Base-by-base conservation (phyloP, 306 rosid genomes). In the Vigna unguiculata region DNA sequence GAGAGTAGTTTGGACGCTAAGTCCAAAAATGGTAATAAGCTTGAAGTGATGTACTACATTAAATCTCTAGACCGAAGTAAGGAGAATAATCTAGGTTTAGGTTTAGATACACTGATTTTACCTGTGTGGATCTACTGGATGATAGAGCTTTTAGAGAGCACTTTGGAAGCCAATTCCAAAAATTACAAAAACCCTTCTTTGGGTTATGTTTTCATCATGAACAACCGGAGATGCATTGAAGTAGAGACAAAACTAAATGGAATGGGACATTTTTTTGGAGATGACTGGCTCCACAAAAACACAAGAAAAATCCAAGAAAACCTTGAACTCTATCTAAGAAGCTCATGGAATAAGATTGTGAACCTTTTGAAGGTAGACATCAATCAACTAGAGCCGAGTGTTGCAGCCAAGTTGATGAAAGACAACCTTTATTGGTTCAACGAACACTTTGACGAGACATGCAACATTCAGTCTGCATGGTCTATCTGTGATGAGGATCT, bases 191-290 rank as follows among this genome's bases (percentile, higher is more conserved):
- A 88, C 73, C 60, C 82, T 21, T 80, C 88, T n/a, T 81, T 91
- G 78, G 22, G 88, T 79, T 77, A 65, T 52, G 65, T 93, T 59
- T 91, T 89, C 72, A 78, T 91, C 89, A 84, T 93, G 91, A 93
- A 91, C 77, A 93, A 91, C 60, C 48, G 15, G 15, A 3, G 48
- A 43, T 43, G 11, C 16, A 43, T 43, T 11, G 15, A 1, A 43
- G 15, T 12, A 43, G 48, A 43, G 48, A 1, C 48, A 12, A 43
- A 11, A 43, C 48, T 43, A 16, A 43, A 12, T 2, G 48, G 5
- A 43, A 3, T 43, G 16, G 48, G 2, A 43, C 16, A 4, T 43
- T 74, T 89, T 43, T 43, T 43, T 3, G 48, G 48, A 3, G 48
- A 43, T 11, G 48, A 43, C 48, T 10, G 48, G 48, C 48, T 10